These are phyloP conservation scores for Eimeria falciformis DNA, from an alignment of 169 alveolate genomes.

Conservation along the genomic window DNA sequence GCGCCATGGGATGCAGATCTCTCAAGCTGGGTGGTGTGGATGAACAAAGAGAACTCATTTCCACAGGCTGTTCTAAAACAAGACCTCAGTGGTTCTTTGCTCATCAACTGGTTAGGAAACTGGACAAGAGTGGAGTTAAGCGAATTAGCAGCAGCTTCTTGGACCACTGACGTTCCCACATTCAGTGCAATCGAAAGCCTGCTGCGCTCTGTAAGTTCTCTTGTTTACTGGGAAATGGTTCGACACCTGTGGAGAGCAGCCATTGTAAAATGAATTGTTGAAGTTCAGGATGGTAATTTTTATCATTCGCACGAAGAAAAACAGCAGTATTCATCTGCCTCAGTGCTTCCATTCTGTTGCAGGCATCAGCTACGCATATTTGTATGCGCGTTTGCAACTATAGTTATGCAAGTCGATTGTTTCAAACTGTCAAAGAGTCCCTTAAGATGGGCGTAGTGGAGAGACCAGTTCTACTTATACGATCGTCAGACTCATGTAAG, in stretches of 20 bases:
- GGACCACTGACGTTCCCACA: neutral
- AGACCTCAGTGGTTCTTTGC: constrained; percentile 19
- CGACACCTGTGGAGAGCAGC: neutral
- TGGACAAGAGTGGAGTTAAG: constrained; percentile 3
- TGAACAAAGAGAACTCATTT: constrained; percentile 9
- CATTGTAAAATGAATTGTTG: neutral
- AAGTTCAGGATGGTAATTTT: too few relatives aligned
- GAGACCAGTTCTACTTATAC: constrained; percentile 44
- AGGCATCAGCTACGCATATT: constrained; percentile 63
- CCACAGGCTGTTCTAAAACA: neutral
- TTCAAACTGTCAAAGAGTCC: constrained; percentile 19
- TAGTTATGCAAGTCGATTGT: constrained; percentile 25
- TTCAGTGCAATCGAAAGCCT: constrained; percentile 10
- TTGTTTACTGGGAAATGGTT: neutral
- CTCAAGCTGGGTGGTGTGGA: constrained; percentile 30
- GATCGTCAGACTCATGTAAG: constrained; percentile 36
- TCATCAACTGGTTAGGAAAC: constrained; percentile 54
- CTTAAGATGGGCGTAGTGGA: constrained; percentile 13
- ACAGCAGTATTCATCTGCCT: neutral
- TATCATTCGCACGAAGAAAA: too few relatives aligned
- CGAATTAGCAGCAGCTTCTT: constrained; percentile 11
- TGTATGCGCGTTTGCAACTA: neutral
- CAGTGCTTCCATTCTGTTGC: neutral
- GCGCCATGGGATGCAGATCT: constrained; percentile 18
- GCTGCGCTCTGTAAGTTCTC: constrained; percentile 31